Conservation (phyloP, 768 basidiomycete genomes). For the Daedaleopsis nitida region DNA sequence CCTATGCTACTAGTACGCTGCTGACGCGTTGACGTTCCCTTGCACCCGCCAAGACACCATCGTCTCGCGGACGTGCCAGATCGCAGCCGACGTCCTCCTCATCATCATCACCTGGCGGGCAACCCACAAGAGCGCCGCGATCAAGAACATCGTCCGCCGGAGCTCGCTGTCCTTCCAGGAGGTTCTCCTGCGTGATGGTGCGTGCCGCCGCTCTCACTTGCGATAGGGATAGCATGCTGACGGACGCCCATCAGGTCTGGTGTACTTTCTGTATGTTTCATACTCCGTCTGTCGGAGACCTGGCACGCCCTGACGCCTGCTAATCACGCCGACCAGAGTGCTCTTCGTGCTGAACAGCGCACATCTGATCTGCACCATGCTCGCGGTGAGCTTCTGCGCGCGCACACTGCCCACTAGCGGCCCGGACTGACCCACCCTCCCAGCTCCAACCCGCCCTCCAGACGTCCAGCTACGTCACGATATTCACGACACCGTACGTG, state of each 20-base stretch:
- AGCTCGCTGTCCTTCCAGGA: neutral
- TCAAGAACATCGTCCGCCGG: neutral
- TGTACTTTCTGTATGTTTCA: neutral
- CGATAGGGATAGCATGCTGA: no score
- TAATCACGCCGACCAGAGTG: neutral
- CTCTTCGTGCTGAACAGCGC: neutral
- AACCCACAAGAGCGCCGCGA: neutral
- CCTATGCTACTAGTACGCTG: neutral
- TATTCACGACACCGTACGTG: neutral
- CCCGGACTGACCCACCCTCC: no score
- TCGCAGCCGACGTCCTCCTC: neutral
- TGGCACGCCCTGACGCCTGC: neutral
- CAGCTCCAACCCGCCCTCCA: neutral
- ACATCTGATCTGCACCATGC: slow-evolving; percentile 2
- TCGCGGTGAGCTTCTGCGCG: neutral
- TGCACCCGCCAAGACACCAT: neutral
- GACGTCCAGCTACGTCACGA: neutral
- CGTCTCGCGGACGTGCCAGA: neutral
- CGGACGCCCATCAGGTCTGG: neutral
- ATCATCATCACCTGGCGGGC: neutral
- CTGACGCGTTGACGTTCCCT: neutral
- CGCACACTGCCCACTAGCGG: no score
- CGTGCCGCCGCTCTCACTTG: no score
- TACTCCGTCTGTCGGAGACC: neutral
- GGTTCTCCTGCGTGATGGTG: neutral